Evolutionary conservation across 148 eudicot genomes (phyloP).

Genomic region (Bassia scoparia): DNA sequence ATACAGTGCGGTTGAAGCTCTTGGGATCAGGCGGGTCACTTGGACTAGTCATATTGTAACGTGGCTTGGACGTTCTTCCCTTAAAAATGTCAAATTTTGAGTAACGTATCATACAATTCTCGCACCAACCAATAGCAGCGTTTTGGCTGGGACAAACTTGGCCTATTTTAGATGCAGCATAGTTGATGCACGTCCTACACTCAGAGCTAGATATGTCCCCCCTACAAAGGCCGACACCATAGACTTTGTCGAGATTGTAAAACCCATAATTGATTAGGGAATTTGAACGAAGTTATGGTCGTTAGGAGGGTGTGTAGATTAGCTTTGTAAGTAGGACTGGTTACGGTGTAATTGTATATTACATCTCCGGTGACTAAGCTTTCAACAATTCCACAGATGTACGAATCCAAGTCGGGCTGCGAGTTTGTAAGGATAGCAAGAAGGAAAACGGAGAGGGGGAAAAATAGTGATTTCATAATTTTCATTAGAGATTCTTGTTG

Average conservation of each 20-base stretch:
- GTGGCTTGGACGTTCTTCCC: background rate
- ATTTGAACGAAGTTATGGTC: constrained; percentile 27
- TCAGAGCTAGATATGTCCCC: constrained; percentile 33
- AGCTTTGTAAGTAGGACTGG: constrained; percentile 16
- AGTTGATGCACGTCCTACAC: constrained; percentile 34
- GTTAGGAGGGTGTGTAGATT: constrained; percentile 23
- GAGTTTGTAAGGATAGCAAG: background rate
- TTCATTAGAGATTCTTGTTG: too few relatives aligned
- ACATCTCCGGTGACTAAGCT: too few relatives aligned
- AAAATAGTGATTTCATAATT: constrained; percentile 13
- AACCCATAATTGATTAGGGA: constrained; percentile 31
- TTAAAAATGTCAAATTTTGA: constrained; percentile 12
- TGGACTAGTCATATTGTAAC: background rate
- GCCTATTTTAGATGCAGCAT: constrained; percentile 11
- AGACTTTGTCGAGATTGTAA: constrained; percentile 32
- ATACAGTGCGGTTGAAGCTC: constrained; percentile 20
- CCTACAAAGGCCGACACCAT: constrained; percentile 46
- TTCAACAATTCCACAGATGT: too few relatives aligned
- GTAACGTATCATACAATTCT: constrained; percentile 26
- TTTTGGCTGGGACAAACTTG: constrained; percentile 13
- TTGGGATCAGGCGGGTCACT: background rate
- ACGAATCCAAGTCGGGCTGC: constrained; percentile 3
- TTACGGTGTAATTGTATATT: constrained; percentile 16
- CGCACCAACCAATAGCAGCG: constrained; percentile 26
- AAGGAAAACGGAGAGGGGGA: background rate